These are phyloP conservation scores for Populus simonii DNA, from an alignment of 345 rosid genomes.

Conservation along the genomic window DNA sequence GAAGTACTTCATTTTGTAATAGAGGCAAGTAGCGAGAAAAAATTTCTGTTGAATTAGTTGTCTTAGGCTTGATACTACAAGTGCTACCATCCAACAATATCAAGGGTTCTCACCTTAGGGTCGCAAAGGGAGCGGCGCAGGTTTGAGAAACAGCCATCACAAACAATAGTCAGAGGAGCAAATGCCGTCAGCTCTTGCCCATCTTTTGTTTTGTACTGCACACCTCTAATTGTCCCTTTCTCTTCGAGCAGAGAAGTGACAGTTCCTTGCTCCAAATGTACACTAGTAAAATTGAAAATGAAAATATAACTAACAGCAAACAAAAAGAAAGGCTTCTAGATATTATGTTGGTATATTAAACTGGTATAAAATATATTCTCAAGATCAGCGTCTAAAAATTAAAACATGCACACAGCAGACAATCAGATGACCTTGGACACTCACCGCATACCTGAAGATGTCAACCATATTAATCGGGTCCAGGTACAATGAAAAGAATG, in stretches of 20 bases:
- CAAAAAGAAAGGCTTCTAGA: not conserved
- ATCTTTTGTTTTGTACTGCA: slow-evolving; percentile 25
- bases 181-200: slow-evolving; percentile 21
- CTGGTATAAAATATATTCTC: not conserved
- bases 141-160: slow-evolving; percentile 35
- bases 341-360: not conserved
- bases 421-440: not conserved
- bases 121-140: slow-evolving; percentile 31
- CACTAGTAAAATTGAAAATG: slow-evolving; percentile 10
- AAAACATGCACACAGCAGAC: not conserved
- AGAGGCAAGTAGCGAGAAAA: not conserved
- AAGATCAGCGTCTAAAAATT: not conserved
- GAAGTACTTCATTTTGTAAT: not conserved
- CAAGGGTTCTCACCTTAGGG: slow-evolving; percentile 20
- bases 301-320: not conserved
- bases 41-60: not conserved
- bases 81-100: not conserved
- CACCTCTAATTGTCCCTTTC: slow-evolving; percentile 24
- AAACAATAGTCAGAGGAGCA: slow-evolving; percentile 29
- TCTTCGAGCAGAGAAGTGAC: slow-evolving; percentile 34
- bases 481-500: not conserved
- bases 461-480: not conserved
- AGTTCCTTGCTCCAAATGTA: slow-evolving; percentile 30
- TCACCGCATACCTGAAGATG: not conserved
- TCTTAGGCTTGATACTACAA: not conserved